Percentiles rank a stretch among this genome's conserved stretches.
Conservation (phyloP, 805 yeast species). For the Helenozyma rhizophorensis region DNA sequence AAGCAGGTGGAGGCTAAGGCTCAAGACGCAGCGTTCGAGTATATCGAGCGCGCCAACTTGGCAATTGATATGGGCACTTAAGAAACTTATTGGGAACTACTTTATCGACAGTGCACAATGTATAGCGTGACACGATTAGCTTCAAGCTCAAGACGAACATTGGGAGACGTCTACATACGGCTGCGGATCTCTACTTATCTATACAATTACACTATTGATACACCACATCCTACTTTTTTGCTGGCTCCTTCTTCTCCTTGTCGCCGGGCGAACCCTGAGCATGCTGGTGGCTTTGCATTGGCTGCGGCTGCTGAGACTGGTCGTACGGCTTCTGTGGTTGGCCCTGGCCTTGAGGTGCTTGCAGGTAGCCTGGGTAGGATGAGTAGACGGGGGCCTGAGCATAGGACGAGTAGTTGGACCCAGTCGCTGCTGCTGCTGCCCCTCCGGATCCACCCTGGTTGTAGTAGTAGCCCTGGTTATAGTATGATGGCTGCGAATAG, state of each 20-base stretch:
- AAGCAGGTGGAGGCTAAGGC: too few relatives aligned
- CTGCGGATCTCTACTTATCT: too few relatives aligned
- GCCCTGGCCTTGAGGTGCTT: conserved; percentile 8
- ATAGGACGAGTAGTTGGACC: conserved; percentile 14
- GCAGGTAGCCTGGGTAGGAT: conserved; percentile 12
- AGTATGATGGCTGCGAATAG: conserved; percentile 18
- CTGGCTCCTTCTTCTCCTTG: conserved; percentile 15
- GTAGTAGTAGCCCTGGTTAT: conserved; percentile 46
- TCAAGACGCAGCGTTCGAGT: too few relatives aligned
- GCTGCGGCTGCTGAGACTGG: conserved; percentile 10
- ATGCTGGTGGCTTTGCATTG: conserved; percentile 5
- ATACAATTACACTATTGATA: conserved; percentile 10
- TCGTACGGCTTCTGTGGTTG: conserved; percentile 13
- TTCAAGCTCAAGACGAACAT: too few relatives aligned
- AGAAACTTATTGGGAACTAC: too few relatives aligned
- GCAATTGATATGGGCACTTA: too few relatives aligned
- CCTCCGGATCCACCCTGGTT: conserved; percentile 18
- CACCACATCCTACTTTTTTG: conserved; percentile 11
- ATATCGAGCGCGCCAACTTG: too few relatives aligned
- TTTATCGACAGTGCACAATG: too few relatives aligned
- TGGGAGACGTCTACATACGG: too few relatives aligned
- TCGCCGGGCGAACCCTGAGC: conserved; percentile 11
- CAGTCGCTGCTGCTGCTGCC: conserved; percentile 4
- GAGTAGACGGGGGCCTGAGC: conserved; percentile 15
- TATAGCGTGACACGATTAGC: too few relatives aligned